phyloP scores from a whole-genome alignment of 495 filamentous ascomycete species.

The Lophium mytilinum region DNA sequence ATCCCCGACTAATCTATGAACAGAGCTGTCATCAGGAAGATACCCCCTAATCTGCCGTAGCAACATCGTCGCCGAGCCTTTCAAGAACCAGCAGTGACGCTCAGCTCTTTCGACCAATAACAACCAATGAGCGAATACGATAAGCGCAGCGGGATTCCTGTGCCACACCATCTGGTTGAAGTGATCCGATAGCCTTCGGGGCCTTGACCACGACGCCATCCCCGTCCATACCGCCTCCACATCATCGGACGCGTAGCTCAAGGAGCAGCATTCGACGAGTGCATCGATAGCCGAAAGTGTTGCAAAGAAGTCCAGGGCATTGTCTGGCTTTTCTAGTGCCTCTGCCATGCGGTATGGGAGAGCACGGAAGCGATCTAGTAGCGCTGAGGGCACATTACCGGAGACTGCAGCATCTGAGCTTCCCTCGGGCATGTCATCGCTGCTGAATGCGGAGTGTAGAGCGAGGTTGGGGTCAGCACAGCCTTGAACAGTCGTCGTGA shows the following conservation, averaged over 20 bases:
- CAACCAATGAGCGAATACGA: conserved; percentile 19
- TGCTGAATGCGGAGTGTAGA: neutral
- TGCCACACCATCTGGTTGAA: conserved; percentile 13
- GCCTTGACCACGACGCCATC: conserved; percentile 19
- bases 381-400: neutral
- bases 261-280: conserved; percentile 20
- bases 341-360: conserved; percentile 28
- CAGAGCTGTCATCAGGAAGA: too few relatives aligned
- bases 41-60: too few relatives aligned
- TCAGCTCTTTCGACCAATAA: conserved; percentile 17
- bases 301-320: conserved; percentile 14
- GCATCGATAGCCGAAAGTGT: conserved; percentile 23
- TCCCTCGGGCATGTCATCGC: neutral
- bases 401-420: too few relatives aligned
- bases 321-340: conserved; percentile 21
- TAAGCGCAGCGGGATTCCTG: conserved; percentile 6
- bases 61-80: neutral
- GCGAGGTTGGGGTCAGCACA: neutral
- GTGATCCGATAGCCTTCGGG: conserved; percentile 14
- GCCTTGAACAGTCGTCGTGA: neutral
- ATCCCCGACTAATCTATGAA: too few relatives aligned
- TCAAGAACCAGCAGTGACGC: conserved; percentile 17
- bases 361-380: conserved; percentile 15
- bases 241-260: conserved; percentile 15
- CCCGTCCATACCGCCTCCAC: conserved; percentile 10